Evolutionary conservation across 148 eudicot genomes (phyloP).

Genomic region (Cornus suecica): DNA sequence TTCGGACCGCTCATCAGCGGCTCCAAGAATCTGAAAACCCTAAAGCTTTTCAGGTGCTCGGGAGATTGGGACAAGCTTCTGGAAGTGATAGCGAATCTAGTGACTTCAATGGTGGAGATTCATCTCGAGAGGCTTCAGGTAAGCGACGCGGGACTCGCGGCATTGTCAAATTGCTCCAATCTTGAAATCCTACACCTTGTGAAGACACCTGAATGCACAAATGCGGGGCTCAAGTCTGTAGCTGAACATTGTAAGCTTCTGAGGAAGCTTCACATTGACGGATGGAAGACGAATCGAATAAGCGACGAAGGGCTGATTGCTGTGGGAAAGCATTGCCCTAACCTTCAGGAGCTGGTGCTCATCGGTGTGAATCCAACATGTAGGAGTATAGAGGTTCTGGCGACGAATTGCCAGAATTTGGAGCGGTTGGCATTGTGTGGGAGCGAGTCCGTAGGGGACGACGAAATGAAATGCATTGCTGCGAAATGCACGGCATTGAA

Average conservation of each 20-base stretch:
- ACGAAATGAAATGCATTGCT: slow-evolving; percentile 53
- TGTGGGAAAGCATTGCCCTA: slow-evolving; percentile 44
- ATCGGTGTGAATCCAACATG: slow-evolving; percentile 49
- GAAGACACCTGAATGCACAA: slow-evolving; percentile 55
- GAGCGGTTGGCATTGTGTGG: slow-evolving; percentile 63
- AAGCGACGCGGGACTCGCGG: slow-evolving; percentile 38
- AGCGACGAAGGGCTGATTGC: slow-evolving; percentile 49
- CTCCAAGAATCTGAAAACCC: slow-evolving; percentile 34
- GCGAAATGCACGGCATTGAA: slow-evolving; percentile 46
- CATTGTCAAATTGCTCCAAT: slow-evolving; percentile 35
- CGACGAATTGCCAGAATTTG: slow-evolving; percentile 38
- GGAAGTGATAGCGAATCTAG: slow-evolving; percentile 25
- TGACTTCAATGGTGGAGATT: slow-evolving; percentile 32
- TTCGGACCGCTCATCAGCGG: slow-evolving; percentile 46
- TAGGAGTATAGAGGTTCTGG: slow-evolving; percentile 40
- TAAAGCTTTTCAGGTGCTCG: slow-evolving; percentile 43
- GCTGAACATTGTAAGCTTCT: slow-evolving; percentile 47
- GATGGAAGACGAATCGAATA: slow-evolving; percentile 62
- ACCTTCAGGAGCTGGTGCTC: slow-evolving; percentile 49
- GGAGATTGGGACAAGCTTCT: slow-evolving; percentile 56
- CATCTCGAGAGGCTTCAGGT: slow-evolving; percentile 64
- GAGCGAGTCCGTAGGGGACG: slow-evolving; percentile 57
- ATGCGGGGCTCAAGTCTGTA: slow-evolving; percentile 37
- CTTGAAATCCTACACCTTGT: slow-evolving; percentile 50
- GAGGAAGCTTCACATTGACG: slow-evolving; percentile 59